Conservation (phyloP, 495 filamentous ascomycete species). For the Cryomyces minteri region DNA sequence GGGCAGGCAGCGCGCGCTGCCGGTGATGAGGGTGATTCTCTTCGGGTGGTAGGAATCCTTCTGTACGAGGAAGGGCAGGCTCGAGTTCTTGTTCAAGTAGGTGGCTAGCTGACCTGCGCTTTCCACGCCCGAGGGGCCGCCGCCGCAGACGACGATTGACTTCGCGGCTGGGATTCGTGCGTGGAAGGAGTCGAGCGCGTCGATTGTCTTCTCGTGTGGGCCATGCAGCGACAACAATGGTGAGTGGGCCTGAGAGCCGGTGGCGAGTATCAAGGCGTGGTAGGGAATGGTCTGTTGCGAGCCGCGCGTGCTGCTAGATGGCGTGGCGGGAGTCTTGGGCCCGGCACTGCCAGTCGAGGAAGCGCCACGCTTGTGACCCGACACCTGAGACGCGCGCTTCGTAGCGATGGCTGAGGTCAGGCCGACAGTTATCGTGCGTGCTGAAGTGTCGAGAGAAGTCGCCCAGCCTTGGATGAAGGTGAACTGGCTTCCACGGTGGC, state of each 20-base stretch:
- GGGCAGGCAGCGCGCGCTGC: slow-evolving; percentile 27
- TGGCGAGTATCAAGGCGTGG: slow-evolving; percentile 25
- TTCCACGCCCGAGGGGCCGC: slow-evolving; percentile 46
- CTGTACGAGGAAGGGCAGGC: neutral
- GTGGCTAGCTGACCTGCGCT: slow-evolving; percentile 30
- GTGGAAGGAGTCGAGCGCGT: slow-evolving; percentile 12
- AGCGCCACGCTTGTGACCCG: too few species aligned
- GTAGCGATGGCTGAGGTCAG: neutral
- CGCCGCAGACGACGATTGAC: slow-evolving; percentile 34
- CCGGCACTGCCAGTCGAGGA: too few species aligned
- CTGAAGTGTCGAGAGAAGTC: slow-evolving; percentile 14
- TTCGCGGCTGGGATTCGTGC: slow-evolving; percentile 10
- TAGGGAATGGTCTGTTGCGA: slow-evolving; percentile 15
- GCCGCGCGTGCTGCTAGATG: neutral
- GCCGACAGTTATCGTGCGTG: slow-evolving; percentile 15
- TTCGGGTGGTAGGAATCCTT: slow-evolving; percentile 2
- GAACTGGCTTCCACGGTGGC: slow-evolving; percentile 12
- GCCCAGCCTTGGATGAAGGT: slow-evolving; percentile 24
- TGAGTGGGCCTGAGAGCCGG: slow-evolving; percentile 12
- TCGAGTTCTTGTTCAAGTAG: slow-evolving; percentile 15
- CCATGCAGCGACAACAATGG: slow-evolving; percentile 15
- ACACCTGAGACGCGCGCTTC: too few species aligned
- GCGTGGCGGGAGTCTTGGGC: too few species aligned
- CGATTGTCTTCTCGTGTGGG: slow-evolving; percentile 8
- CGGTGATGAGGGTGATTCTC: slow-evolving; percentile 25